Base-by-base conservation (phyloP, 2,329 filamentous ascomycete genomes). In the Colletotrichum camelliae region DNA sequence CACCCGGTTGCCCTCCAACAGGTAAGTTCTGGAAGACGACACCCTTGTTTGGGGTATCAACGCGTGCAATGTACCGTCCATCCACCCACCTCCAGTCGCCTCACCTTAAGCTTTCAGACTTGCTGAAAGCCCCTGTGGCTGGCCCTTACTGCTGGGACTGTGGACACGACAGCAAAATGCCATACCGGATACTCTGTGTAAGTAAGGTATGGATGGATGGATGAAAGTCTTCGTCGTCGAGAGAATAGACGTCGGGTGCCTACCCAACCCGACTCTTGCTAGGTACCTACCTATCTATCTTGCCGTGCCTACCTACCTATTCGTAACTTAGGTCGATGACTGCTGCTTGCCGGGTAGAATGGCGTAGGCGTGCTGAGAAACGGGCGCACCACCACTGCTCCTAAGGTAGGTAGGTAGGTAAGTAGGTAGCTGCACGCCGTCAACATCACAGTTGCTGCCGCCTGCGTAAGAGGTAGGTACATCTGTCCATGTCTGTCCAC, bases 41-140 rank as follows among this genome's bases (percentile, higher is more conserved):
- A 48, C 69, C 69, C 24, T 15, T 15, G 43, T n/a, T 52, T 55
- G 65, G 27, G 57, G 27, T 60, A 57, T 37, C 29, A 64, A 33
- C 48, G 67, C 55, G 18, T 60, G 48, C 33, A 70, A 65, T 15
- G 18, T 61, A 31, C 57, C 57, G 24, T 13, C 57, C 39, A 31
- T 31, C 21, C 21, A 21, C 21, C 16, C 58, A 62, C 8, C 58
- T 62, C 58, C 31, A 66, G 57, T 58, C 58, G 55, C 65, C 31
- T 39, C 12, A 35, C 39, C 24, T 33, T 27, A 72, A 72, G 72
- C 69, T 72, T 72, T 62, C 69, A 75, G 72, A 62, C 69, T 67
- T 33, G 39, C 15, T 27, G 55, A 67, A 57, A 39, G 33, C 68
- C 72, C 69, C 69, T 67, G 72, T 72, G 69, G 31, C 33, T 62